Base-by-base conservation (phyloP, 1,284 basidiomycete genomes). In the Hemileia vastatrix region DNA sequence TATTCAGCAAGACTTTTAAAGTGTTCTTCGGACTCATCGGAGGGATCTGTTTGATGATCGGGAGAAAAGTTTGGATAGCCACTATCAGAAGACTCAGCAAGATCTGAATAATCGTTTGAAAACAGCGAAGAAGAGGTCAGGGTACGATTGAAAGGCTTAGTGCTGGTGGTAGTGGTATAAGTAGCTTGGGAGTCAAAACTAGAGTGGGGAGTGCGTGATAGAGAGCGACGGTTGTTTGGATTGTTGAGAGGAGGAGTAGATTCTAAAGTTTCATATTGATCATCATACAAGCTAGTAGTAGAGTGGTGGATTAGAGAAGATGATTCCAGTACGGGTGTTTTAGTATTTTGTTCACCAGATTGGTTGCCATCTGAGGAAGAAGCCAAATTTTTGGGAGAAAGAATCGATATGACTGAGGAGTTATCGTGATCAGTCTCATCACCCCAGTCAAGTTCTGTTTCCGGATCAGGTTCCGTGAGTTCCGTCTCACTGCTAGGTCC, bases 401-500 rank as follows among this genome's bases (percentile, higher is more conserved):
- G n/a, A 31, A 24, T 27, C 49, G 50, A 11, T 9, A 11, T 24
- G 21, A 31, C 18, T 36, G 18, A 8, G 8, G 5, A 23, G 52
- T 59, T 48, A 13, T 57, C 45, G 19, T 31, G 40, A 36, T 57
- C 56, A 19, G 56, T 57, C 31, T 57, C 56, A 23, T 56, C 54
- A 3, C 43, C 54, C 57, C 57, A 59, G 21, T 61, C 58, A 11
- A 54, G 11, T 8, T 61, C 58, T 44, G 43, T 44, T n/a, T n/a
- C n/a, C n/a, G n/a, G n/a, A 11, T 61, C 58, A 4, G 58, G 58
- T 32, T 61, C 58, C 4, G 58, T 61, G 18, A 61, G 48, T 23
- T 61, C 58, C 6, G 58, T 61, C 40, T 61, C 58, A 13, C 50
- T 61, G 18, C 54, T 54, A 19, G n/a, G n/a, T n/a, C n/a, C n/a